Evolutionary conservation across 345 rosid genomes (phyloP).

Genomic region (Murraya koenigii): DNA sequence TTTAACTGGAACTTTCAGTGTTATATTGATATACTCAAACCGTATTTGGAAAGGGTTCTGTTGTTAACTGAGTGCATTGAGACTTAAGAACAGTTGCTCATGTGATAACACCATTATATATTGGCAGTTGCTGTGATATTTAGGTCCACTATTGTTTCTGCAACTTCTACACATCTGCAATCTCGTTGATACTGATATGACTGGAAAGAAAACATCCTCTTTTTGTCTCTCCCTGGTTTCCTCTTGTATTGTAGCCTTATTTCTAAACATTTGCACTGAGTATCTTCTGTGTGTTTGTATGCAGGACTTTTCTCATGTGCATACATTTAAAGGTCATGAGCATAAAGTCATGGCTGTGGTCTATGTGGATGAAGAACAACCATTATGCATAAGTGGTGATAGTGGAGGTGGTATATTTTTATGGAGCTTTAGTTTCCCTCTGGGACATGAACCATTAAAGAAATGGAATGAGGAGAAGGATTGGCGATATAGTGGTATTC

Average conservation of each 20-base stretch:
- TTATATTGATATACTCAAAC: background rate
- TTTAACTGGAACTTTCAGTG: background rate
- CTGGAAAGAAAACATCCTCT: background rate
- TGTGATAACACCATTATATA: background rate
- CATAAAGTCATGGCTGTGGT: slow-evolving; percentile 78
- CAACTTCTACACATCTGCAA: background rate
- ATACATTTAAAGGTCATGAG: slow-evolving; percentile 81
- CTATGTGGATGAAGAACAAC: slow-evolving; percentile 57
- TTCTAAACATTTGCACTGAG: slow-evolving; percentile 4
- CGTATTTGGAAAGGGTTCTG: background rate
- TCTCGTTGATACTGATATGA: background rate
- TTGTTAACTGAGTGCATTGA: background rate
- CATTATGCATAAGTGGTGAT: slow-evolving; percentile 78
- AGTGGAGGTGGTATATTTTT: slow-evolving; percentile 85
- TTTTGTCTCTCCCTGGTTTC: too few species aligned
- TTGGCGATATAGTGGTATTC: slow-evolving; percentile 95
- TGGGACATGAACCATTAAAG: slow-evolving; percentile 59
- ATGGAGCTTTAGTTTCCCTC: slow-evolving; percentile 59
- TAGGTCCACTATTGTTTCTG: background rate
- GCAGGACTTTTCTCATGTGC: slow-evolving; percentile 84
- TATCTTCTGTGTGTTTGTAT: slow-evolving; percentile 13
- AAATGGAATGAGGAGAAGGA: slow-evolving; percentile 88
- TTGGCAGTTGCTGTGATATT: background rate
- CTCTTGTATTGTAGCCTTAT: background rate
- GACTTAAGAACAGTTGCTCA: background rate